phyloP scores from a whole-genome alignment of 2,329 filamentous ascomycete genomes.

The Teratosphaeria epicoccoides region DNA sequence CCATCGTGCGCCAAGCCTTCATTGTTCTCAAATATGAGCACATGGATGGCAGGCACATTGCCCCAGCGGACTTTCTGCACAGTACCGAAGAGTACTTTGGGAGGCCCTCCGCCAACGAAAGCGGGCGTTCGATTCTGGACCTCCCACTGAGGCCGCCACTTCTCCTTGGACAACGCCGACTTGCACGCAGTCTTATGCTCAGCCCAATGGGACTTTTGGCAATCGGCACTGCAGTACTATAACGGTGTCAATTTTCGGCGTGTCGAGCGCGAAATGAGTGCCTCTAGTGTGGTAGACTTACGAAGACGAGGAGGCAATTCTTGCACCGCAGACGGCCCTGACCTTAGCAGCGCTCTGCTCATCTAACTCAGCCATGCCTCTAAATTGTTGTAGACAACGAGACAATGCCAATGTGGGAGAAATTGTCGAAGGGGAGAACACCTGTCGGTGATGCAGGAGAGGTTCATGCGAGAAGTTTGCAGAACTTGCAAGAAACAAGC shows the following conservation, averaged over 20 bases:
- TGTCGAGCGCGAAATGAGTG: background rate
- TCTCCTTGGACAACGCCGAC: constrained; percentile 17
- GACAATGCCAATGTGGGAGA: no score
- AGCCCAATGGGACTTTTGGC: constrained; percentile 24
- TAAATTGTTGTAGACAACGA: background rate
- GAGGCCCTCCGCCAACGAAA: constrained; percentile 15
- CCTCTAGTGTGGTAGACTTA: background rate
- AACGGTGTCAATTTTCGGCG: background rate
- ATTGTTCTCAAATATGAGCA: constrained; percentile 26
- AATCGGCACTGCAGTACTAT: constrained; percentile 28
- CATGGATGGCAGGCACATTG: constrained; percentile 32
- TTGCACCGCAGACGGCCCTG: background rate
- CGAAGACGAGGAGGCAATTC: background rate
- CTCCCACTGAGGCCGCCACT: constrained; percentile 25
- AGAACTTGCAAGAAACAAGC: background rate
- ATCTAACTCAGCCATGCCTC: background rate
- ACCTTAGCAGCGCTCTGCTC: background rate
- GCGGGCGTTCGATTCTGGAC: constrained; percentile 15
- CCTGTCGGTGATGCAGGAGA: background rate
- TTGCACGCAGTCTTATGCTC: constrained; percentile 25
- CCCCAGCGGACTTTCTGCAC: constrained; percentile 31
- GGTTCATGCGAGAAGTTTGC: background rate
- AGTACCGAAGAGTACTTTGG: constrained; percentile 9
- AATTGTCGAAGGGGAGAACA: background rate
- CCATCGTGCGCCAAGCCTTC: constrained; percentile 15